phyloP scores from a whole-genome alignment of 2,329 filamentous ascomycete species.

The Pseudocercospora eumusae region DNA sequence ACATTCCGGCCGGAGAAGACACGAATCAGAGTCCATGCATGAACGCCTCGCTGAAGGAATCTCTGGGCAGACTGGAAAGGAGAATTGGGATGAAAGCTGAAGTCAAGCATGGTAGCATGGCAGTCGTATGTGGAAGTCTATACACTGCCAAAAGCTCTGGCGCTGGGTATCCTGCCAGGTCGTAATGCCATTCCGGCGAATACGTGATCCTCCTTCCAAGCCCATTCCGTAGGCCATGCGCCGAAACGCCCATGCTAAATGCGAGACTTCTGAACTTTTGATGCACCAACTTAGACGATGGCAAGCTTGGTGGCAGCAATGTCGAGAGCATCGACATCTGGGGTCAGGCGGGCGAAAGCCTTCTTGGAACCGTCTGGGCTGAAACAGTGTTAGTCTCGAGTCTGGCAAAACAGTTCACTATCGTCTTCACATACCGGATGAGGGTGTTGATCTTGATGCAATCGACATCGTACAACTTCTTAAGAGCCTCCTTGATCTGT shows the following conservation, averaged over 20 bases:
- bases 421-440: constrained; percentile 74
- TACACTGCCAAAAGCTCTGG: constrained; percentile 16
- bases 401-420: too few relatives aligned
- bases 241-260: constrained; percentile 32
- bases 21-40: too few relatives aligned
- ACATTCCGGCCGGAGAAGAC: too few relatives aligned
- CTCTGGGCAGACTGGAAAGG: neutral
- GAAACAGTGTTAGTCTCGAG: constrained; percentile 25
- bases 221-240: constrained; percentile 13
- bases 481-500: constrained; percentile 96
- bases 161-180: constrained; percentile 12
- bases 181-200: constrained; percentile 12
- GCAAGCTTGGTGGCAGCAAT: constrained; percentile 98
- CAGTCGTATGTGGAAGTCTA: constrained; percentile 20
- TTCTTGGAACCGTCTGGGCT: constrained; percentile 98
- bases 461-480: constrained; percentile 99
- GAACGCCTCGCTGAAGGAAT: too few relatives aligned
- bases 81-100: neutral
- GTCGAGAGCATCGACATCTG: constrained; percentile 97
- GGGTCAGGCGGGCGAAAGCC: constrained; percentile 92
- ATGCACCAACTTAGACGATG: constrained; percentile 71
- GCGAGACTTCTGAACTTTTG: constrained; percentile 38
- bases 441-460: constrained; percentile 99
- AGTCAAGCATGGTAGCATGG: constrained; percentile 26
- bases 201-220: constrained; percentile 12